Conservation (phyloP, 1,139 yeast species). For the Suhomyces taliae region DNA sequence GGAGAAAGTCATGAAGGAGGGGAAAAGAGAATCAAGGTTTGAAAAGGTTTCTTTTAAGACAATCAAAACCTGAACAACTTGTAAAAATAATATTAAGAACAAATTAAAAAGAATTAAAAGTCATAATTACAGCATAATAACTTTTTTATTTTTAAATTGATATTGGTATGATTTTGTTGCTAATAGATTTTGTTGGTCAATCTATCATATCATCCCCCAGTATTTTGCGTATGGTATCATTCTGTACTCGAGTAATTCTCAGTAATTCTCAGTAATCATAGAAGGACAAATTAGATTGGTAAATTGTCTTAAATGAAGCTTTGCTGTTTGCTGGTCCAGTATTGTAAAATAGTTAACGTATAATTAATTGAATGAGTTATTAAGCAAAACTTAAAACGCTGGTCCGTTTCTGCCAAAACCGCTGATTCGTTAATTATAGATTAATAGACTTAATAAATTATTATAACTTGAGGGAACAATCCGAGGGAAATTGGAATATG, state of each 20-base stretch:
- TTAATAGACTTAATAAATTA: neutral
- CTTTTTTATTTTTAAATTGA: no score
- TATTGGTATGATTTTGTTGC: no score
- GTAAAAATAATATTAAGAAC: no score
- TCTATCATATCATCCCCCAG: no score
- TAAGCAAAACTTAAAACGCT: neutral
- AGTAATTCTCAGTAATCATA: neutral
- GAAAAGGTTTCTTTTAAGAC: neutral
- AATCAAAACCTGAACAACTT: no score
- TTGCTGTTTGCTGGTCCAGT: neutral
- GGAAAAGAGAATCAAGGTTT: constrained; percentile 6
- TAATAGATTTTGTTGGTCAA: no score
- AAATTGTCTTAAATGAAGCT: neutral
- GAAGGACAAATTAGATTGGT: neutral
- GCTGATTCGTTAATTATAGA: neutral
- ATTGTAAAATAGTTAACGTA: neutral
- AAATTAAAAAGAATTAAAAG: no score
- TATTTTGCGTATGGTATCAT: no score
- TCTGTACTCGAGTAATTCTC: neutral
- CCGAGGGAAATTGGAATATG: neutral
- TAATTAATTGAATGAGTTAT: neutral
- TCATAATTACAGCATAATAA: no score
- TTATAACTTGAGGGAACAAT: neutral
- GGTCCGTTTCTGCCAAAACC: neutral
- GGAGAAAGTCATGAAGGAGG: constrained; percentile 4